Evolutionary conservation across 108 stramenopile genomes (phyloP), one percentile per base, ranked within the genome.

Genomic region (Discostella pseudostelligera): DNA sequence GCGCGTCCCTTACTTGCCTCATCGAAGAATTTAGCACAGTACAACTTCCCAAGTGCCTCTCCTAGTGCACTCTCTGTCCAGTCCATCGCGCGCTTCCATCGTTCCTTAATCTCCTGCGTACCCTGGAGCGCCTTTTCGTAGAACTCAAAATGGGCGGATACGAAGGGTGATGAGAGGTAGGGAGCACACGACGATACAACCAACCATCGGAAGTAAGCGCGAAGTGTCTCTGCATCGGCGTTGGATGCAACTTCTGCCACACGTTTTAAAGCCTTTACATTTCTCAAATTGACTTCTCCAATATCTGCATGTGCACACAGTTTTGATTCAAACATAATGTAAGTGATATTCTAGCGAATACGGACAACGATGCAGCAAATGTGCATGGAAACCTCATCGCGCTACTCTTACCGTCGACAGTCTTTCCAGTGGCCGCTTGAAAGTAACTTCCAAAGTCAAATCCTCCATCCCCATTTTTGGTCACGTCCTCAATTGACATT

Each of bases 81-180:
- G 12, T 75, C 81, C 88, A 93, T 87, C 28, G 83, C 80, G 21
- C 88, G 81, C 40, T 93, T 90, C 92, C 88, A 89, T n/a, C 87
- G 69, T 14, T 86, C 83, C 53, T 89, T 89, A 49, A 87, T 76
- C 65, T 83, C 83, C 29, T 84, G 47, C 17, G 87, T 88, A 2
- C 92, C 92, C 13, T 81, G 62, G 42, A 93, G 65, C 4, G 58
- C 61, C 53, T 72, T 79, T 44, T 84, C 81, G 58, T 70, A 84
- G 65, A 93, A 93, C 35, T 87, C 78, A 70, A 93, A 93, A 28
- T 84, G 59, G 20, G 62, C 83, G 28, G 80, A 51, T 12, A 89
- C 92, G 44, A 89, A 85, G 16, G 66, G 54, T 20, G 65, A 67
- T 20, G 71, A 47, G 28, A 90, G 58, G 68, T 88, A 87, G 5